A percentile compares a stretch with the other conserved stretches of the same genome.
phyloP scores from a whole-genome alignment of 2,329 filamentous ascomycete species.

The Talaromyces sp. region DNA sequence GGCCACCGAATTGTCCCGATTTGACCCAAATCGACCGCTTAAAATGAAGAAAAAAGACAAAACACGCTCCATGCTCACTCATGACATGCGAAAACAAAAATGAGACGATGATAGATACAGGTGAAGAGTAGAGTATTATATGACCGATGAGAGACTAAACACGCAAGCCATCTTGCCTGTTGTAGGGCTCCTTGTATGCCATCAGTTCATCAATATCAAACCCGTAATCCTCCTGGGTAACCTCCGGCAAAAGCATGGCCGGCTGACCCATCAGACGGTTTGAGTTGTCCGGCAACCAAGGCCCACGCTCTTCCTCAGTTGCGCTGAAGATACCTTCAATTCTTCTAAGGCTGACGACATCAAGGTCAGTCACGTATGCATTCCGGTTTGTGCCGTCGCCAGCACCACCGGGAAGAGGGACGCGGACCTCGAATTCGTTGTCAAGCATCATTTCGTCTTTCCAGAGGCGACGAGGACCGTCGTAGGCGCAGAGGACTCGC shows the following conservation, averaged over 20 bases:
- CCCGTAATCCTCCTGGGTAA: conserved; percentile 31
- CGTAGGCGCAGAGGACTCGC: conserved; percentile 88
- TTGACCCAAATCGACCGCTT: not conserved
- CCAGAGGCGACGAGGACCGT: conserved; percentile 80
- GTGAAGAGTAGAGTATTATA: not conserved
- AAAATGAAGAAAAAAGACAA: not conserved
- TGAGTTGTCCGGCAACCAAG: conserved; percentile 57
- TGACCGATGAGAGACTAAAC: not conserved
- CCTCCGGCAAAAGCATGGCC: conserved; percentile 30
- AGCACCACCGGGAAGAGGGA: conserved; percentile 70
- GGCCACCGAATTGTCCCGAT: not conserved
- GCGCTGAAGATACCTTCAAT: conserved; percentile 79
- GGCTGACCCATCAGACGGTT: conserved; percentile 35
- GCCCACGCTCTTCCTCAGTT: conserved; percentile 81
- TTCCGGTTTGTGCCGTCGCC: conserved; percentile 79
- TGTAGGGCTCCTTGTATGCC: conserved; percentile 14
- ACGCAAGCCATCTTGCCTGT: conserved; percentile 5
- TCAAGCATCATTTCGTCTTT: conserved; percentile 99
- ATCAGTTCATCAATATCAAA: conserved; percentile 27
- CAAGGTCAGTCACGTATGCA: conserved; percentile 86
- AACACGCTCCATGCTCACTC: conserved; percentile 7
- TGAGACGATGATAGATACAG: not conserved
- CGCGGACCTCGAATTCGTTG: conserved; percentile 87
- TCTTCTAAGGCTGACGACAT: conserved; percentile 82
- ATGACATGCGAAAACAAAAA: not conserved